These are phyloP conservation scores for Blastomyces silverae DNA, from an alignment of 2,329 filamentous ascomycete genomes.

Conservation along the genomic window DNA sequence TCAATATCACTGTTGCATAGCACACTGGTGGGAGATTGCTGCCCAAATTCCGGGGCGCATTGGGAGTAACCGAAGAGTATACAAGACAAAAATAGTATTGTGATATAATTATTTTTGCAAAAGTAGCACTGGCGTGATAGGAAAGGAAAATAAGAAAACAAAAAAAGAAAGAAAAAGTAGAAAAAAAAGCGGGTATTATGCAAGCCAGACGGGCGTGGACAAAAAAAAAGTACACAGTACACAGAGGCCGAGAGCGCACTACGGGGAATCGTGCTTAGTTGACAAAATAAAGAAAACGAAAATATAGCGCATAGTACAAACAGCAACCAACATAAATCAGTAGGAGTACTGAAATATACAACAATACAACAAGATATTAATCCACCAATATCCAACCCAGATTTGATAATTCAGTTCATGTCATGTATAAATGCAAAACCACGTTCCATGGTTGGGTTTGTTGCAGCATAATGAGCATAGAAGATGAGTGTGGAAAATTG, in stretches of 20 bases:
- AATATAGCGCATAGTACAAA: not conserved
- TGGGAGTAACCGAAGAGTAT: no score
- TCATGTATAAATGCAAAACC: slow-evolving; percentile 1
- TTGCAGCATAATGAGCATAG: not conserved
- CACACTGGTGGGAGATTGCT: no score
- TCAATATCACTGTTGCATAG: no score
- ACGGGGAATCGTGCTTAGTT: not conserved
- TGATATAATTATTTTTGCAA: not conserved
- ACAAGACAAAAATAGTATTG: no score
- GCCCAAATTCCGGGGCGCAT: no score
- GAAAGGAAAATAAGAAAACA: not conserved
- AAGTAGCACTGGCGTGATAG: not conserved
- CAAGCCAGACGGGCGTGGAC: not conserved
- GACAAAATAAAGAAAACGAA: not conserved
- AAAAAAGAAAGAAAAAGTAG: not conserved
- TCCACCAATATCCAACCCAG: not conserved
- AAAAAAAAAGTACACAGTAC: not conserved
- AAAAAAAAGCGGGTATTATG: slow-evolving; percentile 11
- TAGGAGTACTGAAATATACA: slow-evolving; percentile 6
- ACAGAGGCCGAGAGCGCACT: not conserved
- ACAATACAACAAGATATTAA: not conserved
- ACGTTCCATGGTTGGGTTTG: not conserved
- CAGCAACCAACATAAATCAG: not conserved
- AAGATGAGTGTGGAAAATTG: not conserved
- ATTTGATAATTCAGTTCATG: slow-evolving; percentile 2